phyloP scores from a whole-genome alignment of 768 basidiomycete species.

The Agrocybe pediades region DNA sequence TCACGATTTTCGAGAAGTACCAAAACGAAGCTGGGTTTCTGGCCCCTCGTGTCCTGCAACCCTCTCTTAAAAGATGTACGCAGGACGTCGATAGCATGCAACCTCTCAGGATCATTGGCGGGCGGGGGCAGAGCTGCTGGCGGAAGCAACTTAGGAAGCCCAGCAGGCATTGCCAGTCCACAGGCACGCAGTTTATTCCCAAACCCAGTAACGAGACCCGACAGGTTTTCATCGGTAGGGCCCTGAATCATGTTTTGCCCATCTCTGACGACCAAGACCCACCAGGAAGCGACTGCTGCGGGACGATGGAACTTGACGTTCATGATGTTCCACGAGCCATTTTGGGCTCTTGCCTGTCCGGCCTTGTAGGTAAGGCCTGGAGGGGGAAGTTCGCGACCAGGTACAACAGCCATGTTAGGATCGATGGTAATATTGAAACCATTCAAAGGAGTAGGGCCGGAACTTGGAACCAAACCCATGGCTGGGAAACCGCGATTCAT shows the following conservation, averaged over 20 bases:
- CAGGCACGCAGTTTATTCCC: constrained; percentile 52
- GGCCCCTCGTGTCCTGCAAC: constrained; percentile 20
- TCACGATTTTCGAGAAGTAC: constrained; percentile 70
- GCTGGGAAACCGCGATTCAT: constrained; percentile 55
- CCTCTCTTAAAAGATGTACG: constrained; percentile 36
- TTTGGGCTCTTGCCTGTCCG: constrained; percentile 44
- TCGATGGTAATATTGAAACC: constrained; percentile 63
- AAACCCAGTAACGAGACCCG: constrained; percentile 53
- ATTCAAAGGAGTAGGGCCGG: too few species aligned
- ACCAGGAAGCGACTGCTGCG: constrained; percentile 57
- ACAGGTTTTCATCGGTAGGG: constrained; percentile 42
- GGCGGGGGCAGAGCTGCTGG: constrained; percentile 29
- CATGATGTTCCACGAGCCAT: constrained; percentile 79
- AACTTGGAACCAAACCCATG: constrained; percentile 46
- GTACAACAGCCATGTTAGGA: constrained; percentile 60
- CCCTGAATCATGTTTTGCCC: constrained; percentile 37
- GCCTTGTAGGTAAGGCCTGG: constrained; percentile 59
- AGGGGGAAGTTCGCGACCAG: constrained; percentile 62
- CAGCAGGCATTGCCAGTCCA: constrained; percentile 54
- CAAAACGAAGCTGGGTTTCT: constrained; percentile 64
- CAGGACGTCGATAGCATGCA: constrained; percentile 40
- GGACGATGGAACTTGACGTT: constrained; percentile 68
- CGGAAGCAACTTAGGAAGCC: constrained; percentile 39
- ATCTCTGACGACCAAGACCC: constrained; percentile 67
- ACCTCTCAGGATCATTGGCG: constrained; percentile 35